phyloP scores from a whole-genome alignment of 345 rosid genomes.

The Orychophragmus violaceus region DNA sequence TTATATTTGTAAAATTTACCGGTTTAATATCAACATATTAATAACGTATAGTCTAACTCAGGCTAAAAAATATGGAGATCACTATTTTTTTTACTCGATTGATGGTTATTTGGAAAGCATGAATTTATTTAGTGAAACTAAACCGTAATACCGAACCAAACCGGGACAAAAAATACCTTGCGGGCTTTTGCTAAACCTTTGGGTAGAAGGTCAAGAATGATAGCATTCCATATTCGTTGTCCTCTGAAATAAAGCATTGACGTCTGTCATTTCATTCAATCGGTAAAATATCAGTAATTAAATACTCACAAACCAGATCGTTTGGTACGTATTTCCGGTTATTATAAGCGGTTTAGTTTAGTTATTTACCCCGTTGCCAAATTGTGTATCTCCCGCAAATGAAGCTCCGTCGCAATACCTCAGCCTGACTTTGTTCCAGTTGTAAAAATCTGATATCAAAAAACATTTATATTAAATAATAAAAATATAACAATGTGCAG shows the following conservation, averaged over 20 bases:
- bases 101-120: not conserved
- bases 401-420: slow-evolving; percentile 98
- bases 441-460: slow-evolving; percentile 68
- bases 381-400: slow-evolving; percentile 63
- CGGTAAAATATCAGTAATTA: not conserved
- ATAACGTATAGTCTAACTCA: not conserved
- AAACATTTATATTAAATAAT: not conserved
- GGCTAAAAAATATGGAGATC: not conserved
- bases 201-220: slow-evolving; percentile 75
- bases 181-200: slow-evolving; percentile 62
- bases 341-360: not conserved
- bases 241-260: slow-evolving; percentile 88
- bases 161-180: slow-evolving; percentile 42
- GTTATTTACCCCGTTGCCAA: slow-evolving; percentile 58
- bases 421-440: slow-evolving; percentile 92
- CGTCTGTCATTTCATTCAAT: slow-evolving; percentile 43
- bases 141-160: slow-evolving; percentile 2
- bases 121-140: not conserved
- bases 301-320: not conserved
- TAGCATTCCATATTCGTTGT: slow-evolving; percentile 80
- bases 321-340: slow-evolving; percentile 5
- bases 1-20: not conserved
- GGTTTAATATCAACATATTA: slow-evolving; percentile 6
- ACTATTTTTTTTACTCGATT: too few relatives aligned
- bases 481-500: not conserved